Evolutionary conservation across 192 early-diverging fungal genomes (phyloP).

Genomic region (Coemansia sp.): DNA sequence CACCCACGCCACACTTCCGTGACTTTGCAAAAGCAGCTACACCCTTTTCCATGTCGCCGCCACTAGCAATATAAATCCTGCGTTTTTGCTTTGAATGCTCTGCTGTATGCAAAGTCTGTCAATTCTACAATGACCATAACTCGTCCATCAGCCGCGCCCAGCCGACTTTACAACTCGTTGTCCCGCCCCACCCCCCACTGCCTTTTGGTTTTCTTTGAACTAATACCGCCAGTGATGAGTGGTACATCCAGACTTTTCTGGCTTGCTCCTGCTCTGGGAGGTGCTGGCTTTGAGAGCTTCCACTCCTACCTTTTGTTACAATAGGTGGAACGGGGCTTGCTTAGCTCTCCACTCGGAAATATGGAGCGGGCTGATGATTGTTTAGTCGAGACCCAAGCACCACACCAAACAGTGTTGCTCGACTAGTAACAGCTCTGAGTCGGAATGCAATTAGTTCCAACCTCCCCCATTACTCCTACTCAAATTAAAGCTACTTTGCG

Average conservation of each 20-base stretch:
- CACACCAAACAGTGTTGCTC: slow-evolving; percentile 13
- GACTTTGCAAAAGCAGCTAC: too few species aligned
- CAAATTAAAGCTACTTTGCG: too few species aligned
- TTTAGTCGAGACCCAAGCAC: slow-evolving; percentile 16
- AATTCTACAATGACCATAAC: not conserved
- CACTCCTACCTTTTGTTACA: not conserved
- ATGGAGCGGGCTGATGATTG: slow-evolving; percentile 7
- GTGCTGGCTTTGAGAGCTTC: slow-evolving; percentile 13
- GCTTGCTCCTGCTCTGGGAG: slow-evolving; percentile 2
- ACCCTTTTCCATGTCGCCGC: too few species aligned
- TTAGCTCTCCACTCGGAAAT: slow-evolving; percentile 1
- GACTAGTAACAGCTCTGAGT: slow-evolving; percentile 17
- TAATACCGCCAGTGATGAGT: slow-evolving; percentile 10
- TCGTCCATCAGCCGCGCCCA: not conserved
- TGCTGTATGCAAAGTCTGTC: too few species aligned
- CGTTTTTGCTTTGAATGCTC: too few species aligned
- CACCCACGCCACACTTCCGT: too few species aligned
- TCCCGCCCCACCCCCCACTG: not conserved
- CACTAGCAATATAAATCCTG: too few species aligned
- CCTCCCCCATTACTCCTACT: not conserved
- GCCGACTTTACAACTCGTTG: not conserved
- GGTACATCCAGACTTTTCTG: slow-evolving; percentile 14
- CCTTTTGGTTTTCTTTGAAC: not conserved
- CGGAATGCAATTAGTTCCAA: slow-evolving; percentile 1
- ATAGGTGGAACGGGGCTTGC: not conserved